These are phyloP conservation scores for Fraxinus velutina DNA, from an alignment of 305 asterid genomes.

Conservation along the genomic window DNA sequence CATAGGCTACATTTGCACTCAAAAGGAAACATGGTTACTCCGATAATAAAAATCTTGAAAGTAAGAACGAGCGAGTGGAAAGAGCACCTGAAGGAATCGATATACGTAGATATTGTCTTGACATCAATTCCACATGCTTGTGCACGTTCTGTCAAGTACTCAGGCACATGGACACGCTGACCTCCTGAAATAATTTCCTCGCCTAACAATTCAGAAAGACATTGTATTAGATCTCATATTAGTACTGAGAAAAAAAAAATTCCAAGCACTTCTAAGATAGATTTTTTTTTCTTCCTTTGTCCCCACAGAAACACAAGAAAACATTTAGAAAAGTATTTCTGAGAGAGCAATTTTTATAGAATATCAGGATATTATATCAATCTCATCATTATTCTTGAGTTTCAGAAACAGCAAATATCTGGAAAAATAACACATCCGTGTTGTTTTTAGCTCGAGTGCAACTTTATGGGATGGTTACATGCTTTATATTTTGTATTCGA, in stretches of 20 bases:
- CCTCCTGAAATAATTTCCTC: slow-evolving; percentile 91
- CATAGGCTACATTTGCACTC: not conserved
- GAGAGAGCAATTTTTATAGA: not conserved
- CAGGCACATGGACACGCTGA: slow-evolving; percentile 76
- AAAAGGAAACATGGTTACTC: not conserved
- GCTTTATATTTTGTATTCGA: not conserved
- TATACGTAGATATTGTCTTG: slow-evolving; percentile 64
- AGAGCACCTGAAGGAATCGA: slow-evolving; percentile 76
- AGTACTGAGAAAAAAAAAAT: not conserved
- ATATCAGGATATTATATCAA: not conserved
- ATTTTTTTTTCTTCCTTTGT: not conserved
- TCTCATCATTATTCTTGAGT: not conserved
- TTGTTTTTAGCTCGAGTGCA: not conserved
- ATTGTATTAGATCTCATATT: slow-evolving; percentile 27
- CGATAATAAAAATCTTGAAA: not conserved
- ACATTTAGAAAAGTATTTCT: not conserved
- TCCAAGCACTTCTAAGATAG: not conserved
- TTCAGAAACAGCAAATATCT: not conserved
- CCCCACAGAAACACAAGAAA: not conserved
- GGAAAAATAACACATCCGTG: not conserved
- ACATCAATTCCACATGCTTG: slow-evolving; percentile 65
- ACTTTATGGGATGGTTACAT: not conserved
- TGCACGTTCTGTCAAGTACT: slow-evolving; percentile 62
- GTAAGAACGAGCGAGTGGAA: not conserved
- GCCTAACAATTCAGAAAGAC: slow-evolving; percentile 42